These are phyloP conservation scores for Thraustochytrium sp. DNA, from an alignment of 352 stramenopile genomes.

Conservation along the genomic window DNA sequence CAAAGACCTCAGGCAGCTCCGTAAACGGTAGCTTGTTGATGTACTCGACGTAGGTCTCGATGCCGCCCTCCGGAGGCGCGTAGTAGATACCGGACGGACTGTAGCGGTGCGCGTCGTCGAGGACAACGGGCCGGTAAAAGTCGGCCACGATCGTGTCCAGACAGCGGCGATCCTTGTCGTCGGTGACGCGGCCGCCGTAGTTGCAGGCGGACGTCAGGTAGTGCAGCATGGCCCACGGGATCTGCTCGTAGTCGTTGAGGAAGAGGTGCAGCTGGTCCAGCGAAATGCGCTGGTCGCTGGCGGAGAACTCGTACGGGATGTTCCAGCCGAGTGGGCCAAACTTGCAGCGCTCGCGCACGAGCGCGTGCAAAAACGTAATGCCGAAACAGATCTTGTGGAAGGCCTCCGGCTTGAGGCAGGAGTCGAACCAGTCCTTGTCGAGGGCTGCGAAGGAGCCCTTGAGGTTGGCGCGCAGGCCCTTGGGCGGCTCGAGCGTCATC, in stretches of 20 bases:
- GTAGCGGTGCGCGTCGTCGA: slow-evolving; percentile 68
- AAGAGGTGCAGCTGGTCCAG: slow-evolving; percentile 60
- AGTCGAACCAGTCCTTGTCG: slow-evolving; percentile 52
- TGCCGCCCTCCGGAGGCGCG: slow-evolving; percentile 60
- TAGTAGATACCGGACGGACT: slow-evolving; percentile 73
- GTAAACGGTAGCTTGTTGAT: slow-evolving; percentile 83
- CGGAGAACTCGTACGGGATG: slow-evolving; percentile 93
- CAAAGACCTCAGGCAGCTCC: slow-evolving; percentile 84
- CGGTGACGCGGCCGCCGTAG: slow-evolving; percentile 87
- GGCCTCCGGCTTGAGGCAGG: slow-evolving; percentile 54
- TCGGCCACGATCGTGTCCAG: slow-evolving; percentile 79
- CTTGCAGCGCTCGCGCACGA: slow-evolving; percentile 83
- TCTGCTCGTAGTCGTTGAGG: slow-evolving; percentile 64
- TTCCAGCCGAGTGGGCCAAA: slow-evolving; percentile 93
- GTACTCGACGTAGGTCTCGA: slow-evolving; percentile 77
- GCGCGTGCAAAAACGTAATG: slow-evolving; percentile 87
- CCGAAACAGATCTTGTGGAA: slow-evolving; percentile 87
- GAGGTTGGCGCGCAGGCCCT: slow-evolving; percentile 86
- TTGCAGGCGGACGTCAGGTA: slow-evolving; percentile 83
- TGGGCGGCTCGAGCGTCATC: slow-evolving; percentile 90
- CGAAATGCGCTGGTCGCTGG: slow-evolving; percentile 81
- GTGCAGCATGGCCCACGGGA: slow-evolving; percentile 63
- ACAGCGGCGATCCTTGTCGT: slow-evolving; percentile 85
- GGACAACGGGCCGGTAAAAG: slow-evolving; percentile 75
- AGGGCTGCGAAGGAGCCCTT: slow-evolving; percentile 75